These are phyloP conservation scores for Populus hybrid DNA, from an alignment of 441 rosid species.

Conservation along the genomic window DNA sequence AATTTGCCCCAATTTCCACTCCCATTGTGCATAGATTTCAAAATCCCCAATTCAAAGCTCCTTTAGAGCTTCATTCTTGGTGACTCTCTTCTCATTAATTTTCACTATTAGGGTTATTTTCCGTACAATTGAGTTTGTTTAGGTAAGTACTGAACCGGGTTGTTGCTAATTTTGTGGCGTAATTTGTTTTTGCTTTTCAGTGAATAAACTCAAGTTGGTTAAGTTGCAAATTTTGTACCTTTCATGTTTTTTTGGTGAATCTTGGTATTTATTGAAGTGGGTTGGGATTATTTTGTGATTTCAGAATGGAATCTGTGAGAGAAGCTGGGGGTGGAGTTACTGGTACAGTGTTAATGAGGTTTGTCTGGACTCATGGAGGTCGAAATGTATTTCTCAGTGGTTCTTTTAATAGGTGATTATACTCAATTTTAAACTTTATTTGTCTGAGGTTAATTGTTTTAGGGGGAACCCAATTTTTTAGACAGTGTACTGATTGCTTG, in stretches of 20 bases:
- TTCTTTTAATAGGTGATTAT: slow-evolving; percentile 65
- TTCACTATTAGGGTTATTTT: too few species aligned
- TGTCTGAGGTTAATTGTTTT: slow-evolving; percentile 3
- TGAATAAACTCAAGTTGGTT: slow-evolving; percentile 14
- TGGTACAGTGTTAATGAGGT: slow-evolving; percentile 44
- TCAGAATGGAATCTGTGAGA: slow-evolving; percentile 46
- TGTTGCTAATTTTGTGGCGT: neutral
- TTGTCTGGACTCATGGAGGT: slow-evolving; percentile 48
- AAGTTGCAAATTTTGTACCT: neutral
- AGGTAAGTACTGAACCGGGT: neutral
- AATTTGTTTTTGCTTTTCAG: slow-evolving; percentile 18
- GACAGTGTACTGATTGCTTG: slow-evolving; percentile 15
- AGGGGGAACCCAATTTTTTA: slow-evolving; percentile 11
- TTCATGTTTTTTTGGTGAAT: neutral
- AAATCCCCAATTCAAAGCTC: neutral
- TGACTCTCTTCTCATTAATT: too few species aligned
- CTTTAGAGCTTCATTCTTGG: too few species aligned
- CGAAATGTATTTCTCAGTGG: slow-evolving; percentile 33
- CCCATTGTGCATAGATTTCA: neutral
- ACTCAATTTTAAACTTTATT: neutral
- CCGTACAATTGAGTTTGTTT: too few species aligned
- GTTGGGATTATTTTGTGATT: slow-evolving; percentile 27
- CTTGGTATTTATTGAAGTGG: slow-evolving; percentile 1
- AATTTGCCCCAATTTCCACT: neutral
- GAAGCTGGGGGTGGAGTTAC: slow-evolving; percentile 40